Evolutionary conservation across 305 asterid species (phyloP).

Genomic region (Andrographis paniculata): DNA sequence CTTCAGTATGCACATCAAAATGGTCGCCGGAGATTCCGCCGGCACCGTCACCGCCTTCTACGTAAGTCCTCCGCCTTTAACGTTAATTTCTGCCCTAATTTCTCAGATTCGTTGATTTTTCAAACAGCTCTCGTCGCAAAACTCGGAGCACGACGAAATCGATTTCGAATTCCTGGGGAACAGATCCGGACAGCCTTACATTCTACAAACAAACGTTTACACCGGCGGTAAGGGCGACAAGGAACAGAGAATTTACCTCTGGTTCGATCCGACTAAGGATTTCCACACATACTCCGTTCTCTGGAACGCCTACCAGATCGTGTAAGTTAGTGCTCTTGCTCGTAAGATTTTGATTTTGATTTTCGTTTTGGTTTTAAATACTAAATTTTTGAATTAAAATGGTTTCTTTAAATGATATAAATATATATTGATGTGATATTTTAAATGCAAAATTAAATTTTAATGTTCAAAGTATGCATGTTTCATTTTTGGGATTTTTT

Average conservation of each 20-base stretch:
- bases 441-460: too few relatives aligned
- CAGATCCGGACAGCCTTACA: constrained; percentile 52
- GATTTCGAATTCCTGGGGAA: constrained; percentile 49
- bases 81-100: too few relatives aligned
- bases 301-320: constrained; percentile 48
- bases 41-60: constrained; percentile 87
- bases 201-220: constrained; percentile 57
- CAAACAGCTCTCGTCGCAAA: constrained; percentile 70
- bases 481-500: too few relatives aligned
- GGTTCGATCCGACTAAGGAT: constrained; percentile 67
- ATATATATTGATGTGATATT: too few relatives aligned
- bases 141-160: constrained; percentile 15
- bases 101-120: too few relatives aligned
- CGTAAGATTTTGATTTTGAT: not conserved
- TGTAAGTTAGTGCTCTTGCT: constrained; percentile 27
- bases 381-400: too few relatives aligned
- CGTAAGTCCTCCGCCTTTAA: constrained; percentile 36
- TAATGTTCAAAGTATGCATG: too few relatives aligned
- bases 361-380: too few relatives aligned
- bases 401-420: too few relatives aligned
- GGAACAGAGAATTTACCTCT: constrained; percentile 50
- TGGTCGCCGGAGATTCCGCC: constrained; percentile 85
- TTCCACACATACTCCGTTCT: constrained; percentile 46
- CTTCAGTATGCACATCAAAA: constrained; percentile 72
- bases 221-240: constrained; percentile 60